Evolutionary conservation across 371 early-diverging fungal species (phyloP), one percentile per base, ranked within the genome.

Genomic region (Mortierella sp.): DNA sequence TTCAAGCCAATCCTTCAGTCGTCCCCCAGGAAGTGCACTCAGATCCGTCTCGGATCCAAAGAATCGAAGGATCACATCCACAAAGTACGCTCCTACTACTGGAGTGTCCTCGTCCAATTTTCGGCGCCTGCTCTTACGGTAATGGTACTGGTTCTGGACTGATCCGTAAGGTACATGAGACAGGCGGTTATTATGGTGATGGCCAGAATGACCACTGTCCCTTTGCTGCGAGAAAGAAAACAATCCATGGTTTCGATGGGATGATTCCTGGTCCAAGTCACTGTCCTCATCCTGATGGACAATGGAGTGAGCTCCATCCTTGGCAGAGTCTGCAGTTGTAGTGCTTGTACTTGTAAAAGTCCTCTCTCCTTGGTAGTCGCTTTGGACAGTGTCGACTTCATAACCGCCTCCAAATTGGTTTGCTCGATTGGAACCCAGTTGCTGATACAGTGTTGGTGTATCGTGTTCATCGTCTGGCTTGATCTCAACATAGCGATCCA

Each of bases 1-100:
- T 28, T 88, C 89, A 5, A 88, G 78, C 89, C 89, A 88, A 24
- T 74, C 78, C 47, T 81, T 85, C 30, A 88, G 76, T 6, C 78
- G 52, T 0, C 49, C 62, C 5, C 61, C 52, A 0, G 78, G 78
- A 12, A 78, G 39, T 0, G 43, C 42, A 7, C 67, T 60, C 53
- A 78, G 46, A 28, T 78, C 78, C 0, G 71, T 70, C 47, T 78
- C 78, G 1, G 78, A 70, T 19, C 71, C 71, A 78, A 78, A 71
- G 55, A 78, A 78, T 0, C 78, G 71, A 7, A 78, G 39, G 42
- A 78, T 78, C 31, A 78, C 78, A 42, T 78, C 78, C 45, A 78
- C 71, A 57, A 78, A 78, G 43, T 78, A 78, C 18, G 71, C 63
- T 14, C 78, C 78, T 2, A 78, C 78, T 0, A 78, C 78, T 0